Percentiles rank a stretch among this genome's conserved stretches.
phyloP scores from a whole-genome alignment of 1,284 basidiomycete species.

The Tranzscheliella williamsii region DNA sequence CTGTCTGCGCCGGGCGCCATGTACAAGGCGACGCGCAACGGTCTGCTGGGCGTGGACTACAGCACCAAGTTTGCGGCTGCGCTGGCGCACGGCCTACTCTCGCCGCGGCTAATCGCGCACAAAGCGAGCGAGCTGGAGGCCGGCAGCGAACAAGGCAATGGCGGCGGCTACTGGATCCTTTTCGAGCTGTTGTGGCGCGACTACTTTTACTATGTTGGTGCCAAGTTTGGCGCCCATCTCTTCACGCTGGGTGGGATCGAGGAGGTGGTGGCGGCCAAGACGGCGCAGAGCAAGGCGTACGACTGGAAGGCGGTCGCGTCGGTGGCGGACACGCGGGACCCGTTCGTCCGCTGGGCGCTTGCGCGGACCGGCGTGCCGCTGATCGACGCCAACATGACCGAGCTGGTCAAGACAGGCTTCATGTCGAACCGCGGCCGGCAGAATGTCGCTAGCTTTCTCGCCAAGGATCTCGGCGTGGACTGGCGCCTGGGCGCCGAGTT shows the following conservation, averaged over 20 bases:
- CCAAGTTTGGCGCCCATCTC: slow-evolving; percentile 45
- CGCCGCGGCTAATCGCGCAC: slow-evolving; percentile 43
- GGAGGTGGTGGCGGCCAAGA: slow-evolving; percentile 25
- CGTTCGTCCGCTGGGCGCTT: slow-evolving; percentile 41
- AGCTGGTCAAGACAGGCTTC: slow-evolving; percentile 62
- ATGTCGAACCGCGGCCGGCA: slow-evolving; percentile 64
- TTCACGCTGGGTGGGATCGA: slow-evolving; percentile 51
- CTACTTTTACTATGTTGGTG: slow-evolving; percentile 63
- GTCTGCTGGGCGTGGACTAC: slow-evolving; percentile 48
- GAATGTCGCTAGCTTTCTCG: slow-evolving; percentile 49
- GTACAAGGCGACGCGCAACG: slow-evolving; percentile 52
- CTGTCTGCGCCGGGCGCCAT: slow-evolving; percentile 14
- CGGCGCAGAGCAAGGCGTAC: slow-evolving; percentile 32
- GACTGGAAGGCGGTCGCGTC: slow-evolving; percentile 31
- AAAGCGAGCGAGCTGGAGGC: slow-evolving; percentile 39
- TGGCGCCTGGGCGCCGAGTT: slow-evolving; percentile 50
- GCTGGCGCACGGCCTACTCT: slow-evolving; percentile 46
- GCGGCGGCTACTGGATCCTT: slow-evolving; percentile 53
- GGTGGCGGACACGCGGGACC: slow-evolving; percentile 26
- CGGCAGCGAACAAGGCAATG: slow-evolving; percentile 2
- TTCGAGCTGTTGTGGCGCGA: slow-evolving; percentile 56
- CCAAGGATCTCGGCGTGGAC: slow-evolving; percentile 51
- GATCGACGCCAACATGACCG: slow-evolving; percentile 53
- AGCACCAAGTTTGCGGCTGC: slow-evolving; percentile 50
- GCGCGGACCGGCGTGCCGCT: slow-evolving; percentile 46